Percentiles rank a stretch among this genome's conserved stretches.
Evolutionary conservation across 768 basidiomycete species (phyloP).

Genomic region (Auricularia heimuer): DNA sequence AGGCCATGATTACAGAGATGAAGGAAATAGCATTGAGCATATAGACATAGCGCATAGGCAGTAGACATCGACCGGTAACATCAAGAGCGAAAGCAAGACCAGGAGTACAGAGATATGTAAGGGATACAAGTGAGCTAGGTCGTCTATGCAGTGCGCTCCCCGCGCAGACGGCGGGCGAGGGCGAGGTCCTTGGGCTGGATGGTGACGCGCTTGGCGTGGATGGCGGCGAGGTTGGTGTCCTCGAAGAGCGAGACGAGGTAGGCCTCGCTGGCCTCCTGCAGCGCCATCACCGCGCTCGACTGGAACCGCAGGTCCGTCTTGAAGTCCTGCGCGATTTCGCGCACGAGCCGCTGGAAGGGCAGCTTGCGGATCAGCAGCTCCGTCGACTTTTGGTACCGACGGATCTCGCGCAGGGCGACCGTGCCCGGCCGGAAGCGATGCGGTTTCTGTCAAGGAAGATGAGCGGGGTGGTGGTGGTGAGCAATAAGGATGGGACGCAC

Average conservation of each 20-base stretch:
- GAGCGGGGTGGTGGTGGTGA: no score
- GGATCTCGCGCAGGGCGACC: constrained; percentile 97
- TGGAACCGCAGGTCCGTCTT: constrained; percentile 96
- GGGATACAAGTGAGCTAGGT: not conserved
- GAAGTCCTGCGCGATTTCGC: constrained; percentile 95
- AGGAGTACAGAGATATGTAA: no score
- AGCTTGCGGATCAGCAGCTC: constrained; percentile 99
- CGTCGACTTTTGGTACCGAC: constrained; percentile 97
- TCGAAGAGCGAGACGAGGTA: constrained; percentile 82
- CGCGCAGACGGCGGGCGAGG: constrained; percentile 75
- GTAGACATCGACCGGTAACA: no score
- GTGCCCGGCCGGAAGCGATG: constrained; percentile 96
- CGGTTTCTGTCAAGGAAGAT: constrained; percentile 59
- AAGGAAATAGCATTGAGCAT: no score
- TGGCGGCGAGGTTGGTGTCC: constrained; percentile 85
- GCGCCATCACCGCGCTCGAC: constrained; percentile 87
- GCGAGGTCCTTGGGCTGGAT: constrained; percentile 87
- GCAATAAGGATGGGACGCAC: no score
- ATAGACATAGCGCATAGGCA: no score
- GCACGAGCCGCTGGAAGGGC: constrained; percentile 96
- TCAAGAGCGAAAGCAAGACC: no score
- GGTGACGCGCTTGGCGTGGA: constrained; percentile 69
- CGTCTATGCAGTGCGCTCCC: constrained; percentile 40
- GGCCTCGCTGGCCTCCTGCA: constrained; percentile 88
- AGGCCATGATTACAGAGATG: no score